A percentile compares a stretch with the other conserved stretches of the same genome.
Evolutionary conservation across 2,329 filamentous ascomycete species (phyloP).

Genomic region (Lachnellula arida): DNA sequence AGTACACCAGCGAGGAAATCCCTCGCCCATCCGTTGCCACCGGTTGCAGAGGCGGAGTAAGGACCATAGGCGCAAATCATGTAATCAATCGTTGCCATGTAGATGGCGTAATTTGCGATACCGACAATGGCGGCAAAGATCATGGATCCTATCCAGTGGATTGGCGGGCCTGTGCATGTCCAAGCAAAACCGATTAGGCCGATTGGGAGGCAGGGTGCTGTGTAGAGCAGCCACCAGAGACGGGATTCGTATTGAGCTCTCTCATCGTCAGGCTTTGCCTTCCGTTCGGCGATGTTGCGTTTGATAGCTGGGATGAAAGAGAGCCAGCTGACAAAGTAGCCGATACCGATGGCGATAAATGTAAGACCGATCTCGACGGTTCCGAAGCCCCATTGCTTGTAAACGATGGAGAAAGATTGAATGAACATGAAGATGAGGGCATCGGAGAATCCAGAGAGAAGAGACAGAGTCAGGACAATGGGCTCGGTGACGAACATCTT

Average conservation of each 20-base stretch:
- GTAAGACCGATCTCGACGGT: constrained; percentile 52
- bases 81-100: constrained; percentile 75
- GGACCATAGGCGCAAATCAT: constrained; percentile 71
- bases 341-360: constrained; percentile 63
- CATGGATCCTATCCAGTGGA: constrained; percentile 66
- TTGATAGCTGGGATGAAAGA: constrained; percentile 54
- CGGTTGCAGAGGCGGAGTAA: constrained; percentile 69
- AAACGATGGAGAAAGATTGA: constrained; percentile 65
- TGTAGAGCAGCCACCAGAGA: constrained; percentile 60
- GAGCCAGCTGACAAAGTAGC: constrained; percentile 59
- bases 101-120: constrained; percentile 67
- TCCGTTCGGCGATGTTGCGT: constrained; percentile 47
- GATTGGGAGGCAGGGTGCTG: constrained; percentile 55
- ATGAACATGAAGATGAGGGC: constrained; percentile 76
- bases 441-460: constrained; percentile 68
- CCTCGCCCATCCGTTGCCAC: constrained; percentile 69
- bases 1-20: constrained; percentile 71
- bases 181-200: constrained; percentile 68
- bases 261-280: constrained; percentile 48
- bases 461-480: constrained; percentile 65
- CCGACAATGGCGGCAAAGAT: constrained; percentile 62
- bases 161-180: constrained; percentile 57
- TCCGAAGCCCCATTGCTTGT: constrained; percentile 61
- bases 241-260: constrained; percentile 65
- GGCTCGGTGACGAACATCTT: constrained; percentile 71